A percentile compares a stretch with the other conserved stretches of the same genome.
phyloP scores from a whole-genome alignment of 2,329 filamentous ascomycete species.

The Rutstroemia sp. region DNA sequence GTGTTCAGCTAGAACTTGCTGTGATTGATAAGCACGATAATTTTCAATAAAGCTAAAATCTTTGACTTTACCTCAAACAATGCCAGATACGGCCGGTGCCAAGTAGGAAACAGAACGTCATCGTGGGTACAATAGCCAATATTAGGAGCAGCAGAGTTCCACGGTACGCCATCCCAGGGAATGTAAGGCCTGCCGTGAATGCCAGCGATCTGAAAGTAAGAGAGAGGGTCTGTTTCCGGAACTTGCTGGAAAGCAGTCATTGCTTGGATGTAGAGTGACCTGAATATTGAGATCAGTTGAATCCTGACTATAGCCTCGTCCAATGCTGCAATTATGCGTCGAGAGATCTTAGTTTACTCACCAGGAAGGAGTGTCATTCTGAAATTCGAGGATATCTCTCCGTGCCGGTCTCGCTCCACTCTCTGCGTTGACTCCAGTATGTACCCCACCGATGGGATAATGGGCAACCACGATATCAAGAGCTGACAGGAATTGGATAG shows the following conservation, averaged over 20 bases:
- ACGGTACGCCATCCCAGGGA: conserved; percentile 3
- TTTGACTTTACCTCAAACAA: conserved; percentile 37
- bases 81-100: conserved; percentile 48
- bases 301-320: no score
- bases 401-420: conserved; percentile 8
- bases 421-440: conserved; percentile 9
- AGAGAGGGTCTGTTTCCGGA: conserved; percentile 9
- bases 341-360: neutral
- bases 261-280: conserved; percentile 18
- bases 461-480: neutral
- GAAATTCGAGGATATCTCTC: conserved; percentile 12
- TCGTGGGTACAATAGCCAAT: conserved; percentile 15
- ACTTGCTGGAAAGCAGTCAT: conserved; percentile 13
- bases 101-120: conserved; percentile 25
- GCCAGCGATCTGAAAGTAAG: conserved; percentile 18
- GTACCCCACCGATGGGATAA: conserved; percentile 9
- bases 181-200: conserved; percentile 14
- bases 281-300: neutral
- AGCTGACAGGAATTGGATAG: neutral
- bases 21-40: no score
- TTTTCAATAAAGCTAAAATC: no score
- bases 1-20: conserved; percentile 41
- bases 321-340: no score
- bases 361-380: conserved; percentile 9
- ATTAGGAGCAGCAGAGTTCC: neutral